These are phyloP conservation scores for Erythrophleum fordii DNA, from an alignment of 306 rosid genomes.

Conservation along the genomic window DNA sequence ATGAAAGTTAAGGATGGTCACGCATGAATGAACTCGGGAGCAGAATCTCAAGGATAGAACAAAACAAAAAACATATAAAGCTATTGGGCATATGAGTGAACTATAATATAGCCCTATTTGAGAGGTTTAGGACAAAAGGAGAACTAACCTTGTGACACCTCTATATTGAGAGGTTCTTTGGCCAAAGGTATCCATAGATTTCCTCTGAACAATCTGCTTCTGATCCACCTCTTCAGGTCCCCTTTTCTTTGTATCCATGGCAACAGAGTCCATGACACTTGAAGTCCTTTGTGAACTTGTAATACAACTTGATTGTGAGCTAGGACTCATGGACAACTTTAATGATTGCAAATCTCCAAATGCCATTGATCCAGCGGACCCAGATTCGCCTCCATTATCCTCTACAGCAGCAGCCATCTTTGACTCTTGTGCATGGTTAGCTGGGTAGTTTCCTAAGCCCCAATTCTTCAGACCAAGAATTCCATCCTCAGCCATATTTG, in stretches of 20 bases:
- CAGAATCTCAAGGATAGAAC: too few relatives aligned
- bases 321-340: conserved; percentile 84
- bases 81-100: too few relatives aligned
- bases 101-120: too few relatives aligned
- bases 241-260: conserved; percentile 78
- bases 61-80: too few relatives aligned
- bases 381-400: conserved; percentile 66
- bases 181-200: conserved; percentile 89
- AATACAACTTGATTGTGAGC: conserved; percentile 84
- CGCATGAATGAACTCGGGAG: too few relatives aligned
- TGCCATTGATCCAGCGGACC: conserved; percentile 54
- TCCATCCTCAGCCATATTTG: too few relatives aligned
- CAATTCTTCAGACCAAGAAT: too few relatives aligned
- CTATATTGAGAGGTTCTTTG: conserved; percentile 92
- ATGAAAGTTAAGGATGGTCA: too few relatives aligned
- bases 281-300: conserved; percentile 64
- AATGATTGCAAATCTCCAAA: conserved; percentile 76
- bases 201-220: conserved; percentile 80
- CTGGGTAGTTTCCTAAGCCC: too few relatives aligned
- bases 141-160: conserved; percentile 90
- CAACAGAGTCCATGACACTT: conserved; percentile 48
- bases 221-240: conserved; percentile 65
- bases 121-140: background rate
- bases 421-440: conserved; percentile 32
- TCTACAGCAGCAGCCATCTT: conserved; percentile 45